Percentiles rank a stretch among this genome's conserved stretches.
phyloP scores from a whole-genome alignment of 2,329 filamentous ascomycete genomes.

The Talaromyces albobiverticillius region DNA sequence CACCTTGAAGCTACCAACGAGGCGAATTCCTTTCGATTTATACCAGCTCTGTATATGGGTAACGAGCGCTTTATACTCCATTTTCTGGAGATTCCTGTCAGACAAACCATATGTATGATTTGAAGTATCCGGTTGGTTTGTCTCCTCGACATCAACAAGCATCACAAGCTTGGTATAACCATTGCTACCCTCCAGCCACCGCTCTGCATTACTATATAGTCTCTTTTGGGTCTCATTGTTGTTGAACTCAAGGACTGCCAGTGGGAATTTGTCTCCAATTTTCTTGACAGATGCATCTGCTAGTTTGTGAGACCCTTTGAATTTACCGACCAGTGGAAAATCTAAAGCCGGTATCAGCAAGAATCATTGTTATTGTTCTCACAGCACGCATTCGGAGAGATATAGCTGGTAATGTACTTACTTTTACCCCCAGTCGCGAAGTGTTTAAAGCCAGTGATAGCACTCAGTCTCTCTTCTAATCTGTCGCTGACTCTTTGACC shows the following conservation, averaged over 20 bases:
- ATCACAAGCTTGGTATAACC: slow-evolving; percentile 1
- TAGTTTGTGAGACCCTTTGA: not conserved
- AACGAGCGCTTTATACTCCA: too few relatives aligned
- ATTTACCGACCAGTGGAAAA: not conserved
- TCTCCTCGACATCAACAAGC: slow-evolving; percentile 2
- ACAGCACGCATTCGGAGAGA: too few relatives aligned
- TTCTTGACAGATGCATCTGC: slow-evolving; percentile 4
- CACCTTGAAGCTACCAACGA: slow-evolving; percentile 4
- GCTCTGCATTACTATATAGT: not conserved
- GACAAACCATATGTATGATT: not conserved
- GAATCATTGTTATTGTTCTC: too few relatives aligned
- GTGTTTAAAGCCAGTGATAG: not conserved
- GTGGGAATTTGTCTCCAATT: not conserved
- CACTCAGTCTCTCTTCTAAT: not conserved
- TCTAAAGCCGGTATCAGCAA: too few relatives aligned
- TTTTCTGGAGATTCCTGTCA: not conserved
- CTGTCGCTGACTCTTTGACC: not conserved
- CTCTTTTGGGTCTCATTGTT: not conserved
- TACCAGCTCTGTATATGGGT: not conserved
- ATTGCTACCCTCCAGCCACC: not conserved
- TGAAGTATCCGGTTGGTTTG: not conserved
- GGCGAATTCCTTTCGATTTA: not conserved
- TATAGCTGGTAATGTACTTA: slow-evolving; percentile 10
- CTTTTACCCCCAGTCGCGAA: not conserved
- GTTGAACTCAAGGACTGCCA: not conserved